phyloP scores from a whole-genome alignment of 2,329 filamentous ascomycete genomes.

The Fusarium proliferatum region DNA sequence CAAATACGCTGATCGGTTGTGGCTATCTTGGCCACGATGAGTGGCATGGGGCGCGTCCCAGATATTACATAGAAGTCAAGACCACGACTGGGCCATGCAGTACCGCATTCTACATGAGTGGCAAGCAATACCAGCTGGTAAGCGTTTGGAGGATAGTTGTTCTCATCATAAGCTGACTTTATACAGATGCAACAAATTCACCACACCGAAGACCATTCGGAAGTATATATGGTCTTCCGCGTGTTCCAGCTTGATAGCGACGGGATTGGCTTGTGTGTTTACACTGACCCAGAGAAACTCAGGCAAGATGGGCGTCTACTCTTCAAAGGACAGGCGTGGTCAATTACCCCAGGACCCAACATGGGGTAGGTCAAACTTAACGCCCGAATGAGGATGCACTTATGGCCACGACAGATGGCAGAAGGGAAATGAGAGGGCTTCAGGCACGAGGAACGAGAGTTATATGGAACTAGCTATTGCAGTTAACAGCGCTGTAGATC shows the following conservation, averaged over 20 bases:
- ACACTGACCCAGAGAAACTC: constrained; percentile 33
- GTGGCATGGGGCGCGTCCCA: neutral
- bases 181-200: neutral
- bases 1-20: neutral
- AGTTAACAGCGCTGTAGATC: neutral
- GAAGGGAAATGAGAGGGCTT: no score
- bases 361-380: neutral
- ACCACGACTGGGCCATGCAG: neutral
- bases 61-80: neutral
- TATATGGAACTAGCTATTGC: neutral
- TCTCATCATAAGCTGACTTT: neutral
- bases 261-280: constrained; percentile 22
- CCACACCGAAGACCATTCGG: neutral
- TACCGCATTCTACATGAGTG: neutral
- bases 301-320: constrained; percentile 25
- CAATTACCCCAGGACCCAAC: constrained; percentile 11
- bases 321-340: constrained; percentile 32
- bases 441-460: no score
- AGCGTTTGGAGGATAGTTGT: neutral
- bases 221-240: neutral
- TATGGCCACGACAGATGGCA: no score
- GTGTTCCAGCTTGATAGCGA: constrained; percentile 25
- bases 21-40: neutral
- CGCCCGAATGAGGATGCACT: no score
- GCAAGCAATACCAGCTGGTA: neutral